Conservation (phyloP, 75 land plant species). For the Cunninghamia lanceolata region DNA sequence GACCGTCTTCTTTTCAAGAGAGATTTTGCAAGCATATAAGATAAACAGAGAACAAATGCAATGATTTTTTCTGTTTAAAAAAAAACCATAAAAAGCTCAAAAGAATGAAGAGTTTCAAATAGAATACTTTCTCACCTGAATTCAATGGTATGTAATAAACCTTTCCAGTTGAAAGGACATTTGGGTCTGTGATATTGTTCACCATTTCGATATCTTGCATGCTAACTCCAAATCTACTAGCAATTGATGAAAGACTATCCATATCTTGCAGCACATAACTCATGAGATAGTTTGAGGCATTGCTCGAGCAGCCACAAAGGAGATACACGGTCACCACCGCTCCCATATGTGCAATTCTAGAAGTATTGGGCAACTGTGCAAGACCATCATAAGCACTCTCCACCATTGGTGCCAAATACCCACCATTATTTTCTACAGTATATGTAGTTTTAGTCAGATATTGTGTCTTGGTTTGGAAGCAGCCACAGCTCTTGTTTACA, state of each 20-base stretch:
- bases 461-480: constrained; percentile 16
- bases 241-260: constrained; percentile 48
- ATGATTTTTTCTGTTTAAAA: not conserved
- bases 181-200: constrained; percentile 55
- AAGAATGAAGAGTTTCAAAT: not conserved
- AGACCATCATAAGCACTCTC: constrained; percentile 38
- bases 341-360: constrained; percentile 27
- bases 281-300: constrained; percentile 68
- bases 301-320: constrained; percentile 76
- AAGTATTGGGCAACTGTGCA: constrained; percentile 20
- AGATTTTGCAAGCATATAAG: not conserved
- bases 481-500: constrained; percentile 65
- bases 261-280: constrained; percentile 56
- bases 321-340: constrained; percentile 48
- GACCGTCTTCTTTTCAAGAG: not conserved
- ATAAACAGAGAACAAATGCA: not conserved
- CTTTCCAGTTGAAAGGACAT: constrained; percentile 36
- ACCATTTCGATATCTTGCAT: constrained; percentile 59
- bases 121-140: constrained; percentile 37
- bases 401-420: constrained; percentile 22
- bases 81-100: not conserved
- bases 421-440: constrained; percentile 27
- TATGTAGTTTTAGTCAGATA: constrained; percentile 68
- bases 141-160: constrained; percentile 65
- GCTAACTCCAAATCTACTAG: constrained; percentile 64